Conservation (phyloP, 257 asterid genomes). For the Solanum chilense region DNA sequence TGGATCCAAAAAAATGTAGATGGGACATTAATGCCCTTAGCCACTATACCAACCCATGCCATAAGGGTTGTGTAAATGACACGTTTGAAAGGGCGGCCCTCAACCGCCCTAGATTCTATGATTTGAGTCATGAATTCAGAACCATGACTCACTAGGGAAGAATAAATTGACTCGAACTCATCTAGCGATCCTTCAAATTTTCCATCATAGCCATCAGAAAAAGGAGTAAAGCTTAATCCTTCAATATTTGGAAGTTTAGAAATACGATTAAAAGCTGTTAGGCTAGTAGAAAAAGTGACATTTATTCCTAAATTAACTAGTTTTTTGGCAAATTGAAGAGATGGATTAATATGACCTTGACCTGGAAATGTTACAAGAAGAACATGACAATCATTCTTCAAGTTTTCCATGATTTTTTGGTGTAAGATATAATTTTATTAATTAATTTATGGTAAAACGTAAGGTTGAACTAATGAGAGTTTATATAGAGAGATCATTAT, state of each 20-base stretch:
- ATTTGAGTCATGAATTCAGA: neutral
- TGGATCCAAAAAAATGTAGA: neutral
- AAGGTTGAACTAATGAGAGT: neutral
- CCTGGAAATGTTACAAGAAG: constrained; percentile 19
- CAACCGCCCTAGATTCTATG: neutral
- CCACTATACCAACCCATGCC: constrained; percentile 1
- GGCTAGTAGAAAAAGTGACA: constrained; percentile 4
- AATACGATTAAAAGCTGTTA: neutral
- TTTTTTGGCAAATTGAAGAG: constrained; percentile 6
- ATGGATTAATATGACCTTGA: constrained; percentile 21
- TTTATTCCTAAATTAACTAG: neutral
- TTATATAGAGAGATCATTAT: neutral
- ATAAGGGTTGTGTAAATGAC: neutral
- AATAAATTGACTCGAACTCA: neutral
- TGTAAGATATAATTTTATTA: neutral
- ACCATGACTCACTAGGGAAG: neutral
- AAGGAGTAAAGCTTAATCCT: neutral
- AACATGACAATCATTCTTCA: constrained; percentile 5
- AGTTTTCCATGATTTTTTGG: neutral
- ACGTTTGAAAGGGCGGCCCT: neutral
- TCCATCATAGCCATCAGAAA: constrained; percentile 2
- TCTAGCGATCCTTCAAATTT: neutral
- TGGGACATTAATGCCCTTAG: neutral
- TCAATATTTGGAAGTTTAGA: neutral
- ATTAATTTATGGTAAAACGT: neutral